Evolutionary conservation across 108 stramenopile species (phyloP).

Genomic region (Skeletonema potamos): DNA sequence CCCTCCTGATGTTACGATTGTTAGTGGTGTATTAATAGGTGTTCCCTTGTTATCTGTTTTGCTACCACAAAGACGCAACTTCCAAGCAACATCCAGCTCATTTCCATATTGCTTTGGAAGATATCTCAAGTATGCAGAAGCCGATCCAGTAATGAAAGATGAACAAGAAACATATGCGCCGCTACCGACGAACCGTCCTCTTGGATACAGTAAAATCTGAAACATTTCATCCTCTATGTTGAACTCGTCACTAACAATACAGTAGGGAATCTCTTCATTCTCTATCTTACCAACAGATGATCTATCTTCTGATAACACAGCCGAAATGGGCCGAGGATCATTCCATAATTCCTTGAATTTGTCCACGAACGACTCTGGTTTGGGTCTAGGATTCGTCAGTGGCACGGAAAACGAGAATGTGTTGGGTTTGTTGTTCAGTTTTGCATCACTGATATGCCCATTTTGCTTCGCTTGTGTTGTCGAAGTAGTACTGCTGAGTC

Average conservation of each 20-base stretch:
- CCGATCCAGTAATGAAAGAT: constrained; percentile 12
- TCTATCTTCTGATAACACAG: constrained; percentile 8
- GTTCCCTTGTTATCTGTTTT: neutral
- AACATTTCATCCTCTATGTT: constrained; percentile 34
- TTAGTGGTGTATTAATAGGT: neutral
- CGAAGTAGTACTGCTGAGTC: neutral
- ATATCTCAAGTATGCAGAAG: constrained; percentile 56
- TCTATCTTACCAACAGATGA: constrained; percentile 17
- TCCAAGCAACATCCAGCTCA: constrained; percentile 57
- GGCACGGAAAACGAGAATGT: constrained; percentile 50
- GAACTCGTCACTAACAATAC: constrained; percentile 38
- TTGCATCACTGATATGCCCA: neutral
- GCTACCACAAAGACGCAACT: constrained; percentile 30
- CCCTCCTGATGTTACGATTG: constrained; percentile 48
- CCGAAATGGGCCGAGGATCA: constrained; percentile 53
- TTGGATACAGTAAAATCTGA: constrained; percentile 52
- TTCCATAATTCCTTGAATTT: constrained; percentile 52
- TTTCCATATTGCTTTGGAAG: constrained; percentile 45
- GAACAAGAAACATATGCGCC: neutral
- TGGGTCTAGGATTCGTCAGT: constrained; percentile 41
- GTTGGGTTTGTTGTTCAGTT: neutral
- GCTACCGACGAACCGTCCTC: constrained; percentile 42
- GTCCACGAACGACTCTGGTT: constrained; percentile 33
- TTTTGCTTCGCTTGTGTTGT: neutral
- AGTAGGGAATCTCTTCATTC: constrained; percentile 39